Conservation (phyloP, 257 asterid genomes). For the Solanum lignicaule region DNA sequence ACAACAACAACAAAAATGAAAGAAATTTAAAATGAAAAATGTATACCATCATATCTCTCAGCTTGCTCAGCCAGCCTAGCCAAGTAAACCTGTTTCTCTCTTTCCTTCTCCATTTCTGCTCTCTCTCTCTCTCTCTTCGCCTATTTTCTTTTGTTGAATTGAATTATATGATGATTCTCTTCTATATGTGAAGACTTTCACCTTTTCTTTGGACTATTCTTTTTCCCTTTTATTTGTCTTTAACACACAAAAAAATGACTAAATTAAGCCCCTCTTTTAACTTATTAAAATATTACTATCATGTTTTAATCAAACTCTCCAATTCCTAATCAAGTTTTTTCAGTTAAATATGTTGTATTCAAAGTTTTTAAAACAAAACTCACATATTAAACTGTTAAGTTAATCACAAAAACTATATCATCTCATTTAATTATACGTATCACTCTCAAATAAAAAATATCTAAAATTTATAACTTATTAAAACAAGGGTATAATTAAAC, state of each 20-base stretch:
- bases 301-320: too few relatives aligned
- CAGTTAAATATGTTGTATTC: not conserved
- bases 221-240: not conserved
- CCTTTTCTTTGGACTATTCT: not conserved
- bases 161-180: not conserved
- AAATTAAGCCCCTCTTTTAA: not conserved
- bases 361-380: not conserved
- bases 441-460: not conserved
- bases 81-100: conserved; percentile 52
- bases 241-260: not conserved
- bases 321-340: not conserved
- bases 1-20: not conserved
- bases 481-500: accelerated
- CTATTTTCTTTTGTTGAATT: not conserved
- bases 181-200: not conserved
- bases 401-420: not conserved
- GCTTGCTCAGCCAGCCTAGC: conserved; percentile 78
- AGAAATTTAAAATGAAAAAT: not conserved
- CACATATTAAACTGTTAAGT: not conserved
- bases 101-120: conserved; percentile 48
- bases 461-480: too few relatives aligned
- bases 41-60: conserved; percentile 64
- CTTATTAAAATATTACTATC: not conserved
- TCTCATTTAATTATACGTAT: not conserved
- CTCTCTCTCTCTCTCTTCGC: conserved; percentile 16